phyloP scores from a whole-genome alignment of 2,329 filamentous ascomycete species.

The Kalaharituber pfeilii region DNA sequence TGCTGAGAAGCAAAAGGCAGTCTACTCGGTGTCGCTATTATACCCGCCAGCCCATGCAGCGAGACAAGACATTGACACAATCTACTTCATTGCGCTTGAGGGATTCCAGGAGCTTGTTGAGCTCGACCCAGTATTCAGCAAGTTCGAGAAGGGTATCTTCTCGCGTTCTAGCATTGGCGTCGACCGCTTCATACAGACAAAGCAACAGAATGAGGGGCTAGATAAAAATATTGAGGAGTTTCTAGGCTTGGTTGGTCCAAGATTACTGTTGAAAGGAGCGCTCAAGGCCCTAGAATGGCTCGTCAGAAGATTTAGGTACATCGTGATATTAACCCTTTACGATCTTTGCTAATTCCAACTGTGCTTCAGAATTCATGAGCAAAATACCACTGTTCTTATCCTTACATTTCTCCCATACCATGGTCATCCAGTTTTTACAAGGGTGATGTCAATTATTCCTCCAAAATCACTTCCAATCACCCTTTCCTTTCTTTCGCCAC shows the following conservation, averaged over 20 bases:
- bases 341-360: neutral
- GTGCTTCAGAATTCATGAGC: conserved; percentile 59
- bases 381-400: conserved; percentile 62
- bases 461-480: conserved; percentile 48
- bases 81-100: conserved; percentile 73
- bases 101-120: conserved; percentile 84
- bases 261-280: conserved; percentile 67
- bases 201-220: conserved; percentile 63
- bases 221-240: conserved; percentile 66
- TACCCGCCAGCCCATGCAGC: conserved; percentile 75
- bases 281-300: conserved; percentile 92
- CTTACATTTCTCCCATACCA: conserved; percentile 89
- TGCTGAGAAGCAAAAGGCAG: conserved; percentile 77
- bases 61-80: conserved; percentile 72
- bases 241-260: conserved; percentile 57
- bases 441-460: conserved; percentile 73
- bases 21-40: conserved; percentile 86
- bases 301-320: conserved; percentile 69
- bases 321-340: neutral
- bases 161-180: conserved; percentile 82
- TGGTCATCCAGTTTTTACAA: conserved; percentile 61
- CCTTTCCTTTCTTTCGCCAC: conserved; percentile 73
- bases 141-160: conserved; percentile 66
- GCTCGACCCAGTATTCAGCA: conserved; percentile 60
- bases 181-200: conserved; percentile 71